Percentiles rank a stretch among this genome's conserved stretches.
These are phyloP conservation scores for Apophysomyces elegans DNA, from an alignment of 371 early-diverging fungal genomes.

Conservation along the genomic window DNA sequence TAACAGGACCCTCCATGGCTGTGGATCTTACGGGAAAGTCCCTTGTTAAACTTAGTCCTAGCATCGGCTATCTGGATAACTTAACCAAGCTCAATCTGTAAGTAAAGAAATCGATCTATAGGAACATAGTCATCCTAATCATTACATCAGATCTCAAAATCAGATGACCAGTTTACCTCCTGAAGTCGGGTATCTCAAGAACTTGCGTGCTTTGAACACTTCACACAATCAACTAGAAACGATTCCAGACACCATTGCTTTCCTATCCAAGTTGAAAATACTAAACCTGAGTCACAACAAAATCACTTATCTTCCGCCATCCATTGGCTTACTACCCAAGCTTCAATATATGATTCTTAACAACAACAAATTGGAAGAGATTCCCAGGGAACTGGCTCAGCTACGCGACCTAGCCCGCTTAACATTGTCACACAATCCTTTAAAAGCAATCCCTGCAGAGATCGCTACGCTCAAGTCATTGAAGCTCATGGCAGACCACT, in stretches of 20 bases:
- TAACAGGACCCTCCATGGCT: slow-evolving; percentile 26
- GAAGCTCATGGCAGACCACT: slow-evolving; percentile 56
- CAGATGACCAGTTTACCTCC: slow-evolving; percentile 45
- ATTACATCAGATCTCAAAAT: slow-evolving; percentile 38
- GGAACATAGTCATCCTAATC: not conserved
- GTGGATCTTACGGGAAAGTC: slow-evolving; percentile 41
- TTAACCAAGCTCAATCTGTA: slow-evolving; percentile 49
- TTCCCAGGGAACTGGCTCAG: slow-evolving; percentile 59
- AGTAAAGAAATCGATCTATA: slow-evolving; percentile 9
- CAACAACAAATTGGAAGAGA: slow-evolving; percentile 55
- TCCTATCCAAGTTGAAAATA: slow-evolving; percentile 32
- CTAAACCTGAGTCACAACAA: slow-evolving; percentile 59
- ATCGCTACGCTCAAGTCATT: slow-evolving; percentile 57
- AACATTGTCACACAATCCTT: slow-evolving; percentile 69
- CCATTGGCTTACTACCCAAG: slow-evolving; percentile 64
- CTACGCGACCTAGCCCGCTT: slow-evolving; percentile 62
- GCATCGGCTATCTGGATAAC: slow-evolving; percentile 40
- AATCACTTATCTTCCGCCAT: slow-evolving; percentile 62
- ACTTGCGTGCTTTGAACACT: slow-evolving; percentile 35
- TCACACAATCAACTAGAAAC: slow-evolving; percentile 42
- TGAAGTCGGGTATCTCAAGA: slow-evolving; percentile 41
- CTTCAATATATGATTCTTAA: slow-evolving; percentile 60
- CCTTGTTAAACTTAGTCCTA: slow-evolving; percentile 44
- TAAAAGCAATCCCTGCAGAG: slow-evolving; percentile 49
- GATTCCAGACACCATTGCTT: slow-evolving; percentile 40